phyloP scores from a whole-genome alignment of 768 basidiomycete species.

The Favolaschia claudopus region DNA sequence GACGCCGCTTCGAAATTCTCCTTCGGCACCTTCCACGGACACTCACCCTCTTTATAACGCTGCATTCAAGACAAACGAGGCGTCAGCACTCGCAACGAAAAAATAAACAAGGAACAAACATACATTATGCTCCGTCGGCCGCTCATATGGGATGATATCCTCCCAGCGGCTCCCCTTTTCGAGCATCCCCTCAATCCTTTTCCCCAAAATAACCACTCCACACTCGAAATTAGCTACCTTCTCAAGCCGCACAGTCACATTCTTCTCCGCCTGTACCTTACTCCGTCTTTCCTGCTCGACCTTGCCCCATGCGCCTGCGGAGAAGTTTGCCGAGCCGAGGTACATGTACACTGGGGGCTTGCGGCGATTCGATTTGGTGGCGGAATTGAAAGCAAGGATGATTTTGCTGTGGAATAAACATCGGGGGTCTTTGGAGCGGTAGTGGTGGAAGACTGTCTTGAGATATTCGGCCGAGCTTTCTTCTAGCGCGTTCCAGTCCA shows the following conservation, averaged over 20 bases:
- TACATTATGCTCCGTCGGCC: conserved; percentile 3
- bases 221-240: conserved; percentile 1
- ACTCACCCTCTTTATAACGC: background rate
- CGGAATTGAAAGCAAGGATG: conserved; percentile 1
- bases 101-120: background rate
- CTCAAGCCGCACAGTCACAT: background rate
- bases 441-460: background rate
- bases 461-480: background rate
- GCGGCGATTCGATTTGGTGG: too few relatives aligned
- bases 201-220: background rate
- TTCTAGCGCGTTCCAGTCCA: background rate
- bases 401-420: conserved; percentile 7
- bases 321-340: conserved; percentile 10
- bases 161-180: conserved; percentile 8
- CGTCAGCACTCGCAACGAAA: too few relatives aligned
- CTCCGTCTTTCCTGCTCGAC: background rate
- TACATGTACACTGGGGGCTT: conserved; percentile 5
- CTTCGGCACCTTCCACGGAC: background rate
- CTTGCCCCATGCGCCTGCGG: background rate
- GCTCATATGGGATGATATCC: conserved; percentile 10
- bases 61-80: background rate
- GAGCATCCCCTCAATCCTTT: conserved; percentile 3
- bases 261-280: background rate
- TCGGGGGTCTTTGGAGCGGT: background rate
- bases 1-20: too few relatives aligned